Conservation (phyloP, 2,329 filamentous ascomycete genomes). For the Ceratocystiopsis brevicomis region DNA sequence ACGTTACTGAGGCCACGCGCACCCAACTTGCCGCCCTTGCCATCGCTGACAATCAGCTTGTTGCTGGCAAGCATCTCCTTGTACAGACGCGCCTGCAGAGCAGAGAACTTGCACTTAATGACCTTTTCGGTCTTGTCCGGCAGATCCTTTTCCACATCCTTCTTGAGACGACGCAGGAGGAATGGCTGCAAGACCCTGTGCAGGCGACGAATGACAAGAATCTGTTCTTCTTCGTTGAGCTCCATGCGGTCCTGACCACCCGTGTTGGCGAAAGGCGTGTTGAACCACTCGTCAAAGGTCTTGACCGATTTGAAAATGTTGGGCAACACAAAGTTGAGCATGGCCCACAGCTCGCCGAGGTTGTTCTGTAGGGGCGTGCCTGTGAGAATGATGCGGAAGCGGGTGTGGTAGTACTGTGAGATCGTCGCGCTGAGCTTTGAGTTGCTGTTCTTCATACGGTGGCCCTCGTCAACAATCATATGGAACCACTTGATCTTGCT, state of each 20-base stretch:
- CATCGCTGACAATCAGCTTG: constrained; percentile 82
- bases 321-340: constrained; percentile 94
- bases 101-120: constrained; percentile 97
- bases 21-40: constrained; percentile 84
- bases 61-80: constrained; percentile 96
- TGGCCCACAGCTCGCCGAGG: constrained; percentile 83
- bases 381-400: constrained; percentile 90
- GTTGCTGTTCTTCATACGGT: constrained; percentile 97
- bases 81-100: constrained; percentile 82
- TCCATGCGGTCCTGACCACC: constrained; percentile 98
- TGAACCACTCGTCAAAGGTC: constrained; percentile 99
- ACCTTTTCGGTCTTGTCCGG: constrained; percentile 98
- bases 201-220: constrained; percentile 91
- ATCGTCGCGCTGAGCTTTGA: constrained; percentile 94
- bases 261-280: constrained; percentile 96
- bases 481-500: constrained; percentile 99
- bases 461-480: constrained; percentile 99
- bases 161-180: constrained; percentile 94
- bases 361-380: constrained; percentile 97
- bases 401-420: constrained; percentile 83
- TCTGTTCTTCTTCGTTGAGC: constrained; percentile 95
- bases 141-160: constrained; percentile 96
- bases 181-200: constrained; percentile 96
- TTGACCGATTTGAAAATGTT: constrained; percentile 99
- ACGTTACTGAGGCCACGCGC: constrained; percentile 96